Conservation (phyloP, 306 rosid species). For the Pterocarpus macrocarpus region DNA sequence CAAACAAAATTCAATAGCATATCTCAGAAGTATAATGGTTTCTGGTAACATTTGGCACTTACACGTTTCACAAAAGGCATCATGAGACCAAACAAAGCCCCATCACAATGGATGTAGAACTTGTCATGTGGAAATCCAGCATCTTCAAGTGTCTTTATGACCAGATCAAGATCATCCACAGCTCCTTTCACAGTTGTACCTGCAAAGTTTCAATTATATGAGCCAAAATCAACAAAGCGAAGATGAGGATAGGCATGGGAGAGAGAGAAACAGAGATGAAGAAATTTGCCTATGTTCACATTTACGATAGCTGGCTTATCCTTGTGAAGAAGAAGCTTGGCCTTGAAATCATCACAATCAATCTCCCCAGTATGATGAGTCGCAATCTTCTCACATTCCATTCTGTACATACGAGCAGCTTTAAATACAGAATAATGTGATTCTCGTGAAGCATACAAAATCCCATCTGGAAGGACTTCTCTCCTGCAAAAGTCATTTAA, state of each 20-base stretch:
- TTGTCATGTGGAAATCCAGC: conserved; percentile 61
- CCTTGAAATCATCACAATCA: conserved; percentile 65
- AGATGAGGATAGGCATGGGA: neutral
- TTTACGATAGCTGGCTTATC: conserved; percentile 72
- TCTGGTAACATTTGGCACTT: conserved; percentile 39
- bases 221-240: conserved; percentile 32
- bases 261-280: neutral
- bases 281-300: conserved; percentile 63
- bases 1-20: neutral
- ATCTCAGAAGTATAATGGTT: conserved; percentile 22
- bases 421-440: conserved; percentile 62
- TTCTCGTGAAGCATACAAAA: conserved; percentile 65
- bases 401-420: conserved; percentile 67
- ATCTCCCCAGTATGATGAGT: conserved; percentile 64
- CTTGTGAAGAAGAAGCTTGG: conserved; percentile 56
- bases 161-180: conserved; percentile 72
- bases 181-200: conserved; percentile 74
- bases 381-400: conserved; percentile 61
- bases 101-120: conserved; percentile 68
- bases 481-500: conserved; percentile 54
- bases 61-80: conserved; percentile 70
- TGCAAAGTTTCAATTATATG: conserved; percentile 37
- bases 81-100: conserved; percentile 76
- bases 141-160: conserved; percentile 64
- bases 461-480: conserved; percentile 67